phyloP scores from a whole-genome alignment of 2,329 filamentous ascomycete genomes.

The Sphaerulina musiva region DNA sequence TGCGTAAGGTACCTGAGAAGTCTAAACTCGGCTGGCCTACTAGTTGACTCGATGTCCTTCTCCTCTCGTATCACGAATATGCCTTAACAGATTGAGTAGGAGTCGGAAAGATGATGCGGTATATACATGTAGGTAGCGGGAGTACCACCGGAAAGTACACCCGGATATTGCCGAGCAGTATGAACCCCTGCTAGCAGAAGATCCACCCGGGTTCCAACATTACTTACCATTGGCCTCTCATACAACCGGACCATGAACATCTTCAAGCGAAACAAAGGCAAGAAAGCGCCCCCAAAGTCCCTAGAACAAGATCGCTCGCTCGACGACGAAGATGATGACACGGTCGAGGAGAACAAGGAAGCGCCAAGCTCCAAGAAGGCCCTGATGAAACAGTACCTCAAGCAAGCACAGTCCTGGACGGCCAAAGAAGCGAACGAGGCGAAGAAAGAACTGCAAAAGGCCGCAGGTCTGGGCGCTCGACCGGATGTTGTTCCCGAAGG shows the following conservation, averaged over 20 bases:
- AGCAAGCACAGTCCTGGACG: constrained; percentile 15
- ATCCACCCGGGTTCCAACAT: not conserved
- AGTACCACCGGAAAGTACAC: no score
- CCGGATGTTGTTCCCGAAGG: constrained; percentile 14
- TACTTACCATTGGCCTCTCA: not conserved
- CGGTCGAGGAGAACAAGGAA: constrained; percentile 1
- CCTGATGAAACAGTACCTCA: constrained; percentile 3
- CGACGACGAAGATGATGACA: constrained; percentile 1
- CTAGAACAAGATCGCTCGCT: not conserved
- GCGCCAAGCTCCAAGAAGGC: not conserved
- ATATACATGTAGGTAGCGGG: no score
- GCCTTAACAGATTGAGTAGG: no score
- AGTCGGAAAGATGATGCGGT: no score
- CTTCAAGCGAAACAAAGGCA: constrained; percentile 13
- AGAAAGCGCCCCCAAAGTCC: not conserved
- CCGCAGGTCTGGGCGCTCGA: constrained; percentile 11
- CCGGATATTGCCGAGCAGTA: no score
- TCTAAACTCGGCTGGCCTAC: no score
- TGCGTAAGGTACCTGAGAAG: no score
- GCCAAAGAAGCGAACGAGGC: constrained; percentile 13
- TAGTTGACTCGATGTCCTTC: no score
- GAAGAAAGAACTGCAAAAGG: constrained; percentile 11
- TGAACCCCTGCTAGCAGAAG: not conserved
- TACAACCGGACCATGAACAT: constrained; percentile 8
- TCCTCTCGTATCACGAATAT: no score